Percentiles rank a stretch among this genome's conserved stretches.
Conservation (phyloP, 345 rosid genomes). For the Isatis tinctoria region DNA sequence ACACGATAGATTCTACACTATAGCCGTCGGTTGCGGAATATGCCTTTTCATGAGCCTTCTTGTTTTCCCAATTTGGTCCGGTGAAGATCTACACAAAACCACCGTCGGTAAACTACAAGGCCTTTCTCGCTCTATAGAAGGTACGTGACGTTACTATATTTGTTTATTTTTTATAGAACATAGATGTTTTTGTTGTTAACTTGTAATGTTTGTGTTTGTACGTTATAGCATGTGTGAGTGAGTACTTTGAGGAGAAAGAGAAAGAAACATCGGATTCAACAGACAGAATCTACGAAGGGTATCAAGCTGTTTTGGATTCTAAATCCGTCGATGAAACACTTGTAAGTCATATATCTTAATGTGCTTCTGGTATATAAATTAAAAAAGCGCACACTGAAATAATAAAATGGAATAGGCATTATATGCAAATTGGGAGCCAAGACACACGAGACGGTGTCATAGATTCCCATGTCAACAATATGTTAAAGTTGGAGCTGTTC, state of each 20-base stretch:
- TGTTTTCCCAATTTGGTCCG: slow-evolving; percentile 82
- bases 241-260: slow-evolving; percentile 51
- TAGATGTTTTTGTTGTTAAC: not conserved
- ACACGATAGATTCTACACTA: slow-evolving; percentile 58
- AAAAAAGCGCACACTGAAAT: not conserved
- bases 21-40: slow-evolving; percentile 68
- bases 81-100: slow-evolving; percentile 75
- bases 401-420: slow-evolving; percentile 40
- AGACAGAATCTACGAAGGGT: slow-evolving; percentile 64
- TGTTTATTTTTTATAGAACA: no score
- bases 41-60: slow-evolving; percentile 75
- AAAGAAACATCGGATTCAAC: slow-evolving; percentile 34
- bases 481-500: slow-evolving; percentile 71
- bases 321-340: slow-evolving; percentile 72
- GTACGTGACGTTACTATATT: slow-evolving; percentile 24
- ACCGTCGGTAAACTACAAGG: slow-evolving; percentile 71
- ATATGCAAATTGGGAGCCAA: slow-evolving; percentile 86
- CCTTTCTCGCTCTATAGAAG: slow-evolving; percentile 68
- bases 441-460: slow-evolving; percentile 50
- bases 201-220: not conserved
- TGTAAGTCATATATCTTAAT: slow-evolving; percentile 28
- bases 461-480: slow-evolving; percentile 69
- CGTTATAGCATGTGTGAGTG: slow-evolving; percentile 55
- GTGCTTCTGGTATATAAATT: not conserved
- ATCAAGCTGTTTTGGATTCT: slow-evolving; percentile 69